These are phyloP conservation scores for Amaranthus palmeri DNA, from an alignment of 148 eudicot genomes.

Conservation along the genomic window DNA sequence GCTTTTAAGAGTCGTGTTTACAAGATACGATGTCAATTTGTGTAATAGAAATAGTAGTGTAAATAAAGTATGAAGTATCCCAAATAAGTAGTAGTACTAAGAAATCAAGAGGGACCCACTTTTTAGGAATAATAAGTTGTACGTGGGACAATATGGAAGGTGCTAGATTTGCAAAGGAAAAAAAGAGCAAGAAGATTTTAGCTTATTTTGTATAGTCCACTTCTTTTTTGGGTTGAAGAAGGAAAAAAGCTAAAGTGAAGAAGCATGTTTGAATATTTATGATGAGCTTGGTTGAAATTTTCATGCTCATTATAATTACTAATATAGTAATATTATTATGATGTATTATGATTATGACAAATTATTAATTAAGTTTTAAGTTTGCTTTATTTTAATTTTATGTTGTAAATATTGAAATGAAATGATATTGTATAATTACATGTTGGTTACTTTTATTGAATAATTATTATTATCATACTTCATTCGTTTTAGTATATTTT, in stretches of 20 bases:
- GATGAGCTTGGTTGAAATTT: too few relatives aligned
- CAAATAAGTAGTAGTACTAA: slow-evolving; percentile 11
- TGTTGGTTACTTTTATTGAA: neutral
- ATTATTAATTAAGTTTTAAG: neutral
- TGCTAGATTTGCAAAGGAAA: slow-evolving; percentile 9
- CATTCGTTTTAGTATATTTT: neutral
- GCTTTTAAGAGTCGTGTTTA: too few relatives aligned
- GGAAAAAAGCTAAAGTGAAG: neutral
- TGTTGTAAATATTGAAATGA: neutral
- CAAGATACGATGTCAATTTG: too few relatives aligned
- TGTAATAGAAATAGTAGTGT: slow-evolving; percentile 2
- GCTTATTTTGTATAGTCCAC: slow-evolving; percentile 22
- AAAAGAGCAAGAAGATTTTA: neutral
- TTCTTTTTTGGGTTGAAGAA: neutral
- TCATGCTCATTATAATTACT: too few relatives aligned
- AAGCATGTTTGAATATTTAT: too few relatives aligned
- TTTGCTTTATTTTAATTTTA: neutral
- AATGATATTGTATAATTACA: neutral
- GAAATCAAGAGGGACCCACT: slow-evolving; percentile 20
- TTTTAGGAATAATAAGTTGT: neutral
- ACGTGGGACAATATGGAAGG: slow-evolving; percentile 19
- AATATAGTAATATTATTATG: neutral
- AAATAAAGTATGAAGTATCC: slow-evolving; percentile 14
- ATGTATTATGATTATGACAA: neutral
- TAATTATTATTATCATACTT: neutral